These are phyloP conservation scores for Linnemannia schmuckeri DNA, from an alignment of 192 early-diverging fungal species.

Conservation along the genomic window DNA sequence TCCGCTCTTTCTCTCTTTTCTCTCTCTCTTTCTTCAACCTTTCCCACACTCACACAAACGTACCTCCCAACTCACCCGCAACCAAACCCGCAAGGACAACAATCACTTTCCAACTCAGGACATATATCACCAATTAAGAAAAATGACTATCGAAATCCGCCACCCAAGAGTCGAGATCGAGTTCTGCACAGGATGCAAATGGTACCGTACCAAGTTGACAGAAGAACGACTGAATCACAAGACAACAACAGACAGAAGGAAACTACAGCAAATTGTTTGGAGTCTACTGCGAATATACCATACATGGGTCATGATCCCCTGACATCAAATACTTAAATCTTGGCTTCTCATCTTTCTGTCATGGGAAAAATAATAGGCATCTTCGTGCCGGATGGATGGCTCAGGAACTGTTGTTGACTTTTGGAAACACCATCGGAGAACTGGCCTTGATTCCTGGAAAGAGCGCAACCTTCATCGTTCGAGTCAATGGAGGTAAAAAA, in stretches of 20 bases:
- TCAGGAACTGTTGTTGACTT: slow-evolving; percentile 79
- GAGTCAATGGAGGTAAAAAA: slow-evolving; percentile 63
- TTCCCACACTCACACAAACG: neutral
- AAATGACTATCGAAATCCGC: slow-evolving; percentile 38
- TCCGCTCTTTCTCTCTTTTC: neutral
- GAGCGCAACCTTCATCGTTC: slow-evolving; percentile 62
- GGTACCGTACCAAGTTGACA: slow-evolving; percentile 23
- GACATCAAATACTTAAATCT: neutral
- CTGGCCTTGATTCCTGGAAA: slow-evolving; percentile 75
- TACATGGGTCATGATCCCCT: neutral
- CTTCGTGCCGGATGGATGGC: slow-evolving; percentile 74
- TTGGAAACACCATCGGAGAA: slow-evolving; percentile 72
- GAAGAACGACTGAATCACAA: neutral
- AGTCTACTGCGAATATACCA: neutral
- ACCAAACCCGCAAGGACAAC: neutral
- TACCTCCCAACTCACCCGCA: neutral
- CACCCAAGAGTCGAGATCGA: slow-evolving; percentile 59
- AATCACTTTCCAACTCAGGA: neutral
- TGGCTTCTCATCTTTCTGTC: neutral
- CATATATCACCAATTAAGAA: neutral
- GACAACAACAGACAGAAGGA: slow-evolving; percentile 1
- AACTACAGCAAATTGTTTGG: neutral
- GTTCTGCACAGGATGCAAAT: slow-evolving; percentile 60
- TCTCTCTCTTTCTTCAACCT: slow-evolving; percentile 1
- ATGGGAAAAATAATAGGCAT: slow-evolving; percentile 22